A percentile compares a stretch with the other conserved stretches of the same genome.
phyloP scores from a whole-genome alignment of 306 rosid species.

The Cucurbita maxima region DNA sequence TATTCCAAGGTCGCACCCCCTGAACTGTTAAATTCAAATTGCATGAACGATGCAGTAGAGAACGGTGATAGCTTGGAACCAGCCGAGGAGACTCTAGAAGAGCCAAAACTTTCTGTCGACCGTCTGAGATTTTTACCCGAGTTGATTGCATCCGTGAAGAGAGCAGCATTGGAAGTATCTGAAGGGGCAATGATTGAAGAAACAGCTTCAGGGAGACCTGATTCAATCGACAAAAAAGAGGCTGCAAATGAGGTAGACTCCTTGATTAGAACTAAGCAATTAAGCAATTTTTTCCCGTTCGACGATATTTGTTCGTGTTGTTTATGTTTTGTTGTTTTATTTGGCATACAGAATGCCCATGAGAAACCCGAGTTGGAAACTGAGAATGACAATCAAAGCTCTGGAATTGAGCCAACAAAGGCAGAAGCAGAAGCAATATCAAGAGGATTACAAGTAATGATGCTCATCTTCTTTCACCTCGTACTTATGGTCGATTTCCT shows the following conservation, averaged over 20 bases:
- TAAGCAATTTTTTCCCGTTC: neutral
- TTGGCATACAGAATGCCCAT: conserved; percentile 40
- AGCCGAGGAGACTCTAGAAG: conserved; percentile 29
- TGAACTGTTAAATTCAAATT: conserved; percentile 17
- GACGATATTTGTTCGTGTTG: conserved; percentile 2
- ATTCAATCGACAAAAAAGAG: conserved; percentile 26
- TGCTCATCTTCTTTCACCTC: conserved; percentile 1
- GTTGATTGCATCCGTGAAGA: conserved; percentile 72
- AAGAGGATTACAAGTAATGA: conserved; percentile 76
- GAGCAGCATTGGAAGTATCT: conserved; percentile 54
- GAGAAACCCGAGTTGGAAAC: conserved; percentile 56
- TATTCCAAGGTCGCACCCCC: conserved; percentile 15
- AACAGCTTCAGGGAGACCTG: conserved; percentile 16
- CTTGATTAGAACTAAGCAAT: conserved; percentile 35
- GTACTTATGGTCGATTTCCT: neutral
- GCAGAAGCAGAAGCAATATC: conserved; percentile 95
- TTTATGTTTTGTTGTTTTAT: conserved; percentile 13
- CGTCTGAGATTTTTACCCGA: conserved; percentile 62
- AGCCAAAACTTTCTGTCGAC: conserved; percentile 23
- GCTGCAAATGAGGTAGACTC: conserved; percentile 35
- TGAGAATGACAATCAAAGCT: conserved; percentile 44
- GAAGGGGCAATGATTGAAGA: conserved; percentile 44
- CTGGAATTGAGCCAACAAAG: conserved; percentile 78
- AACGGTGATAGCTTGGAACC: conserved; percentile 20
- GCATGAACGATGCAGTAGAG: conserved; percentile 21